These are phyloP conservation scores for Spathaspora sp. DNA, from an alignment of 805 yeast genomes.

Conservation along the genomic window DNA sequence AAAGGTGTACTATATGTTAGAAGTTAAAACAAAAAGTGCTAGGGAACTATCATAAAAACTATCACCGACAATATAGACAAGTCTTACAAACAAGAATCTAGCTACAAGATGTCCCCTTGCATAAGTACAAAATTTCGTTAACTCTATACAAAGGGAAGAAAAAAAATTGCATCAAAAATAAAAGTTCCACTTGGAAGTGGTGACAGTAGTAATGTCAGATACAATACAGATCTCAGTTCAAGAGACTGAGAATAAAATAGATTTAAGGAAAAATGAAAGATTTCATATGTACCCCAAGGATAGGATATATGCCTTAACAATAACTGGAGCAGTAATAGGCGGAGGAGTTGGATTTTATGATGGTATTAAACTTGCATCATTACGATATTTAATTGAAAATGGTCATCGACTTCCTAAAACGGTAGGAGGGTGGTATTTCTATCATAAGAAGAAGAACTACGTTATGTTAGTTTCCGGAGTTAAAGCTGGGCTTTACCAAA, in stretches of 20 bases:
- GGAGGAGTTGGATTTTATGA: conserved; percentile 53
- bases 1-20: too few relatives aligned
- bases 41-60: too few relatives aligned
- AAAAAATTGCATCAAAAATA: background rate
- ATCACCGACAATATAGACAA: too few relatives aligned
- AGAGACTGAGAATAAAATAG: background rate
- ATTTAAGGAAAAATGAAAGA: conserved; percentile 30
- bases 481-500: conserved; percentile 42
- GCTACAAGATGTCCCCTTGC: background rate
- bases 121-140: background rate
- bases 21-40: too few relatives aligned
- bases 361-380: conserved; percentile 54
- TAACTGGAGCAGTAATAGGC: conserved; percentile 37
- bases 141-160: background rate
- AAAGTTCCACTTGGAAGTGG: background rate
- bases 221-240: background rate
- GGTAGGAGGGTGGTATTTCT: conserved; percentile 84
- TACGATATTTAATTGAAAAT: conserved; percentile 70
- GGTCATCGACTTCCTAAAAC: conserved; percentile 77
- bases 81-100: too few relatives aligned
- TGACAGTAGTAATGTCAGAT: conserved; percentile 1
- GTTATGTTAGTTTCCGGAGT: conserved; percentile 60
- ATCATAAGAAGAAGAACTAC: conserved; percentile 79
- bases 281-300: conserved; percentile 48
- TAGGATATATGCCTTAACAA: conserved; percentile 40